A percentile compares a stretch with the other conserved stretches of the same genome.
Conservation (phyloP, 768 basidiomycete genomes). For the Peribolospora baueri region DNA sequence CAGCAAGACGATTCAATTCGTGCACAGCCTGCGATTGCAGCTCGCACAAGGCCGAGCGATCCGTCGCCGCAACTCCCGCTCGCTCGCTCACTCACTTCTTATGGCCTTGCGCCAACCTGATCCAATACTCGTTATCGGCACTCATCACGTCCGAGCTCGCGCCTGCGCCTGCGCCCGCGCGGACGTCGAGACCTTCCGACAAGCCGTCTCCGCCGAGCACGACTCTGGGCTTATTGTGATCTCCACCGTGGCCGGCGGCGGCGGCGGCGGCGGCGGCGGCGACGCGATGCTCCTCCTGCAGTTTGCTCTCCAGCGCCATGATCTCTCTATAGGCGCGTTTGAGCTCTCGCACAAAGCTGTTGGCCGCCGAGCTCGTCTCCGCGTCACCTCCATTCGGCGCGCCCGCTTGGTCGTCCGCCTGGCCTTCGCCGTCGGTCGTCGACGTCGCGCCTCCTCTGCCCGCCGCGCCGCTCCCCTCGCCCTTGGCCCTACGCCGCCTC, state of each 20-base stretch:
- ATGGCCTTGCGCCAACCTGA: constrained; percentile 32
- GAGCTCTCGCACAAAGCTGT: constrained; percentile 45
- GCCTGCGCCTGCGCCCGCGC: neutral
- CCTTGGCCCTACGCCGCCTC: too few species aligned
- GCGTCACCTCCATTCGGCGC: constrained; percentile 25
- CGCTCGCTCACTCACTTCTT: constrained; percentile 37
- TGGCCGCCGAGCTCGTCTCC: constrained; percentile 22
- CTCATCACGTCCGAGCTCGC: neutral
- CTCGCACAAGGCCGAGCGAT: too few species aligned
- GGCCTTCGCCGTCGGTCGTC: constrained; percentile 40
- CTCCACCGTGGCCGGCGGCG: constrained; percentile 3
- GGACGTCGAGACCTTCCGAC: neutral
- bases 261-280: constrained; percentile 27
- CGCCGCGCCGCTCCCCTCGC: too few species aligned
- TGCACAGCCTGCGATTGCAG: too few species aligned
- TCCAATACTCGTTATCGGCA: constrained; percentile 20
- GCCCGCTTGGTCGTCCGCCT: constrained; percentile 21
- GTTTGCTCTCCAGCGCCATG: constrained; percentile 48
- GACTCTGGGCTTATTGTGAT: constrained; percentile 5
- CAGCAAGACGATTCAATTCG: neutral
- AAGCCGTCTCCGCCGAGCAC: neutral
- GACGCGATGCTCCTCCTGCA: constrained; percentile 53
- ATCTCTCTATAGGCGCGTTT: constrained; percentile 67
- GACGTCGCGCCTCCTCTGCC: constrained; percentile 16
- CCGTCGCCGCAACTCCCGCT: too few species aligned